A percentile compares a stretch with the other conserved stretches of the same genome.
Conservation (phyloP, 2,329 filamentous ascomycete genomes). For the Sporothrix pseudoabietina region DNA sequence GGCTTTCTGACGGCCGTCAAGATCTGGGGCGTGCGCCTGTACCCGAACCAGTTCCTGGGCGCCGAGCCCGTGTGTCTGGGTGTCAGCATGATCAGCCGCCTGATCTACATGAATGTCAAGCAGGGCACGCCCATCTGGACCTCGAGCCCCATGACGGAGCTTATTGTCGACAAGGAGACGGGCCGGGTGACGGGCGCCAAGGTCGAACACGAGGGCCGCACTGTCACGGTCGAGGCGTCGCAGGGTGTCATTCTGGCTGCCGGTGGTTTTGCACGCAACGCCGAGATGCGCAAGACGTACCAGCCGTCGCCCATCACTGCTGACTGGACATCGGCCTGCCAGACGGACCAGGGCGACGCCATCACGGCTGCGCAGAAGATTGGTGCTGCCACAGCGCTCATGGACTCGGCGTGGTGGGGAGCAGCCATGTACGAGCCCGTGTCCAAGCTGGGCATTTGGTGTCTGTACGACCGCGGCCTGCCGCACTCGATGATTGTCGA, state of each 20-base stretch:
- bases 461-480: conserved; percentile 39
- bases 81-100: conserved; percentile 35
- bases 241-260: conserved; percentile 43
- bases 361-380: conserved; percentile 39
- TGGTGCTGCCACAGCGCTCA: conserved; percentile 40
- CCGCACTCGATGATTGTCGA: conserved; percentile 45
- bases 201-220: conserved; percentile 36
- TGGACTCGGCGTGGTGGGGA: conserved; percentile 44
- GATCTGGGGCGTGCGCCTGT: conserved; percentile 29
- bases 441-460: conserved; percentile 34
- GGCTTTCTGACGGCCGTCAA: conserved; percentile 27
- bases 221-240: conserved; percentile 36
- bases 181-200: conserved; percentile 38
- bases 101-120: conserved; percentile 35
- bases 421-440: conserved; percentile 40
- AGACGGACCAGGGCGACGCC: conserved; percentile 39
- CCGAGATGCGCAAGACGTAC: conserved; percentile 39
- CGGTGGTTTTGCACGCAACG: conserved; percentile 44
- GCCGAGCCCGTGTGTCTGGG: conserved; percentile 37
- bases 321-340: conserved; percentile 38
- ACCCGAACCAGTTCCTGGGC: conserved; percentile 31
- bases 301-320: conserved; percentile 34
- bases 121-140: conserved; percentile 31
- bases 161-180: conserved; percentile 26
- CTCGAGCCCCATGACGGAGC: conserved; percentile 33